A percentile compares a stretch with the other conserved stretches of the same genome.
These are phyloP conservation scores for Diaporthe sp. DNA, from an alignment of 2,329 filamentous ascomycete species.

Conservation along the genomic window DNA sequence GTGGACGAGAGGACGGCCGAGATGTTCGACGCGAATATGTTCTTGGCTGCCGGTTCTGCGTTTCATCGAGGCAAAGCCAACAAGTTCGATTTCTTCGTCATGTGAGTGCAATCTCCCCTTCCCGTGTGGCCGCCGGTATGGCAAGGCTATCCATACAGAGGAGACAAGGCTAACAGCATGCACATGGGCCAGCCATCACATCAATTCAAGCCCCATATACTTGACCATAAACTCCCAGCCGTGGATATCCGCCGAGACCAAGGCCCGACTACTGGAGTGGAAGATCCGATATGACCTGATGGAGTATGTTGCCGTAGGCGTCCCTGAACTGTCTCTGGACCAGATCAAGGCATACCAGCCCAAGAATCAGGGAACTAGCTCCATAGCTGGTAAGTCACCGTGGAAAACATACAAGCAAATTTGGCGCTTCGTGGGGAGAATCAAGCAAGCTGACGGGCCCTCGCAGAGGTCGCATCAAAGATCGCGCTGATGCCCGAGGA, in stretches of 20 bases:
- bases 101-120: slow-evolving; percentile 53
- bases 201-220: slow-evolving; percentile 82
- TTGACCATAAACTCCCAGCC: slow-evolving; percentile 71
- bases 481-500: slow-evolving; percentile 74
- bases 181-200: slow-evolving; percentile 74
- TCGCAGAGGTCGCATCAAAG: slow-evolving; percentile 50
- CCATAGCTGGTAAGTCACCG: slow-evolving; percentile 55
- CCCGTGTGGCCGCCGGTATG: neutral
- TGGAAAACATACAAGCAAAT: too few relatives aligned
- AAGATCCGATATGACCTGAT: slow-evolving; percentile 82
- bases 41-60: slow-evolving; percentile 65
- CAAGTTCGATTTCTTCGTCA: slow-evolving; percentile 85
- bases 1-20: slow-evolving; percentile 66
- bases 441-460: neutral
- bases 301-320: slow-evolving; percentile 78
- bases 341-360: slow-evolving; percentile 73
- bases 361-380: slow-evolving; percentile 50
- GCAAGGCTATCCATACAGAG: neutral
- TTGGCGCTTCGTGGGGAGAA: neutral
- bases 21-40: slow-evolving; percentile 77
- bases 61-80: slow-evolving; percentile 73
- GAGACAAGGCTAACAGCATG: slow-evolving; percentile 39
- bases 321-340: slow-evolving; percentile 69
- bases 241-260: slow-evolving; percentile 72
- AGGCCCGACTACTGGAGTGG: slow-evolving; percentile 81